Conservation (phyloP, 805 yeast species). For the Wickerhamiella qilinensis region DNA sequence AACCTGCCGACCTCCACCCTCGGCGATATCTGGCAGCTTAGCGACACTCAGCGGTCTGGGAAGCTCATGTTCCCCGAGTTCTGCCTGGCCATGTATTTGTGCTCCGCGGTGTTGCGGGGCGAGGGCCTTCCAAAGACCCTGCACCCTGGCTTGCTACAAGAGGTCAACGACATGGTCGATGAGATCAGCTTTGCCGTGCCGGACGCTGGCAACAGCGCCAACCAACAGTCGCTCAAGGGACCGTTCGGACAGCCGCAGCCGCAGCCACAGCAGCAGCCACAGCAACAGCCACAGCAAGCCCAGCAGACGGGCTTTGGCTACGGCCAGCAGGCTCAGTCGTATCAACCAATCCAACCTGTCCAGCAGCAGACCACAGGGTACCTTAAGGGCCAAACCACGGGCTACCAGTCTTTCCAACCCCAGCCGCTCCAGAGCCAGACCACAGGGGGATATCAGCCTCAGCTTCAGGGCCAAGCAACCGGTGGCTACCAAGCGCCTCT, state of each 20-base stretch:
- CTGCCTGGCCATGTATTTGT: conserved; percentile 78
- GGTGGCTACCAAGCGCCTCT: conserved; percentile 7
- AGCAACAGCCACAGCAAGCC: not conserved
- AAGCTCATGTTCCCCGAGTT: conserved; percentile 82
- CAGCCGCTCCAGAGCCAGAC: conserved; percentile 8
- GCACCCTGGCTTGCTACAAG: conserved; percentile 61
- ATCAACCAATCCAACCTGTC: not conserved
- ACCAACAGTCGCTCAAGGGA: not conserved
- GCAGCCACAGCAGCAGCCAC: conserved; percentile 1
- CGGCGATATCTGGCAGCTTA: conserved; percentile 77
- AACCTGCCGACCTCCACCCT: conserved; percentile 58
- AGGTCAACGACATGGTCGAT: conserved; percentile 79
- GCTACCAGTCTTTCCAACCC: conserved; percentile 16
- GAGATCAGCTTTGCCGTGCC: conserved; percentile 69
- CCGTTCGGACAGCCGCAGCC: conserved; percentile 1
- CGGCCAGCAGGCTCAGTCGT: conserved; percentile 2
- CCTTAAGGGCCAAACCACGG: conserved; percentile 24
- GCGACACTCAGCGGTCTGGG: conserved; percentile 83
- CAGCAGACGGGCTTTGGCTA: not conserved
- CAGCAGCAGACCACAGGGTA: conserved; percentile 18
- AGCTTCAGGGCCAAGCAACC: conserved; percentile 8
- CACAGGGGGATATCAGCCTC: conserved; percentile 13
- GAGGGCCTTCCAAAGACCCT: conserved; percentile 57
- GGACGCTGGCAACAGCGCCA: conserved; percentile 23
- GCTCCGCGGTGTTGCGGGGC: conserved; percentile 62